Conservation (phyloP, 352 stramenopile species). For the Globisporangium heterothallicum region DNA sequence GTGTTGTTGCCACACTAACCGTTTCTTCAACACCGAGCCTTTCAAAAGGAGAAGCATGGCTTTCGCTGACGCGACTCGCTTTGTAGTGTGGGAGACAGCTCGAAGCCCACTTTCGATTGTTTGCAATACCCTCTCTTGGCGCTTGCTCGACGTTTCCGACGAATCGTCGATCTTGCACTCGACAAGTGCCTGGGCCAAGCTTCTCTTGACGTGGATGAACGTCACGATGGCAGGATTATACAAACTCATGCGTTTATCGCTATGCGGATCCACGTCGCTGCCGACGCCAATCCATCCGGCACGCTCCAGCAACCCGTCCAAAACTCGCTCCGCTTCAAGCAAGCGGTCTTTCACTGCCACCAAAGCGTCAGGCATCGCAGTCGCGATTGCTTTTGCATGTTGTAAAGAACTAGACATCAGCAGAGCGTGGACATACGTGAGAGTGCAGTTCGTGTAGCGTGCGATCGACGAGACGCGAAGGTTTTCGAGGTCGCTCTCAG, state of each 20-base stretch:
- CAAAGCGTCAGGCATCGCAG: slow-evolving; percentile 9
- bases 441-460: slow-evolving; percentile 20
- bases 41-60: slow-evolving; percentile 49
- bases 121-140: slow-evolving; percentile 19
- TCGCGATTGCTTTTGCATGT: slow-evolving; percentile 25
- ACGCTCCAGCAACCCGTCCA: slow-evolving; percentile 41
- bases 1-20: slow-evolving; percentile 9
- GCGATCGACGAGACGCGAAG: slow-evolving; percentile 20
- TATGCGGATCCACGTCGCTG: slow-evolving; percentile 2
- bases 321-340: slow-evolving; percentile 30
- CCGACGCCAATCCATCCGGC: slow-evolving; percentile 57
- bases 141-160: slow-evolving; percentile 15
- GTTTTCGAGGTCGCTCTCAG: slow-evolving; percentile 17
- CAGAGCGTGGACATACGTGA: slow-evolving; percentile 34
- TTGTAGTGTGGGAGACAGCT: slow-evolving; percentile 35
- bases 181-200: slow-evolving; percentile 47
- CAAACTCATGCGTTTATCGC: slow-evolving; percentile 35
- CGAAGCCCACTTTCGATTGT: slow-evolving; percentile 33
- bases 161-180: slow-evolving; percentile 23
- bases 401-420: slow-evolving; percentile 32
- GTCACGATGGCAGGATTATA: slow-evolving; percentile 43
- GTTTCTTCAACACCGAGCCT: slow-evolving; percentile 46
- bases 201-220: slow-evolving; percentile 47
- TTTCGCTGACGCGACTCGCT: slow-evolving; percentile 32
- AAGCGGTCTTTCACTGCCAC: slow-evolving; percentile 15